phyloP scores from a whole-genome alignment of 2,329 filamentous ascomycete species.

The Monilinia vaccinii-corymbosi region DNA sequence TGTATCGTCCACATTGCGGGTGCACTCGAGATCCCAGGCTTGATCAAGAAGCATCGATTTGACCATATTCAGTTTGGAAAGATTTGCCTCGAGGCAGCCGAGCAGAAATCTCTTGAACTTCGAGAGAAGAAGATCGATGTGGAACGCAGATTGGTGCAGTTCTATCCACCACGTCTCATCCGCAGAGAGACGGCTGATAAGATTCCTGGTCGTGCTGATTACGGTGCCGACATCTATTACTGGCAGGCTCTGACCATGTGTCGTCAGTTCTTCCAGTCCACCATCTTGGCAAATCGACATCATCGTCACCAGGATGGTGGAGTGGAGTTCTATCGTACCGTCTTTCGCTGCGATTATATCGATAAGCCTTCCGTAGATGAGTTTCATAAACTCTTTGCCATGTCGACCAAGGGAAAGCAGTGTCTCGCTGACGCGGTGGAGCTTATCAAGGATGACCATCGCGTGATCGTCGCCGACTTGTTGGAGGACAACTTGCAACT shows the following conservation, averaged over 20 bases:
- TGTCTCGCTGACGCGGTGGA: slow-evolving; percentile 3
- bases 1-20: slow-evolving; percentile 25
- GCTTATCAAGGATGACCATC: slow-evolving; percentile 5
- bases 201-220: slow-evolving; percentile 22
- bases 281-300: slow-evolving; percentile 14
- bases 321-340: slow-evolving; percentile 19
- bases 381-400: slow-evolving; percentile 6
- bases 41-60: slow-evolving; percentile 14
- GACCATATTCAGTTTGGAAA: background rate
- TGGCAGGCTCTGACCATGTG: slow-evolving; percentile 22
- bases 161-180: slow-evolving; percentile 19
- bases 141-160: slow-evolving; percentile 19
- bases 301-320: slow-evolving; percentile 24
- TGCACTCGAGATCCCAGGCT: slow-evolving; percentile 13
- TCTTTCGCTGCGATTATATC: slow-evolving; percentile 18
- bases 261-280: slow-evolving; percentile 19
- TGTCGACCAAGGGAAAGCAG: slow-evolving; percentile 9
- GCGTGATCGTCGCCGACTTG: slow-evolving; percentile 1
- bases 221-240: slow-evolving; percentile 25
- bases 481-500: slow-evolving; percentile 1
- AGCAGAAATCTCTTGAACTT: slow-evolving; percentile 18
- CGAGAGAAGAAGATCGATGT: slow-evolving; percentile 18
- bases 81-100: slow-evolving; percentile 14
- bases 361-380: background rate
- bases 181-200: slow-evolving; percentile 11